These are phyloP conservation scores for Musa balbisiana DNA, from an alignment of 202 grass and related monocot species.

Conservation along the genomic window DNA sequence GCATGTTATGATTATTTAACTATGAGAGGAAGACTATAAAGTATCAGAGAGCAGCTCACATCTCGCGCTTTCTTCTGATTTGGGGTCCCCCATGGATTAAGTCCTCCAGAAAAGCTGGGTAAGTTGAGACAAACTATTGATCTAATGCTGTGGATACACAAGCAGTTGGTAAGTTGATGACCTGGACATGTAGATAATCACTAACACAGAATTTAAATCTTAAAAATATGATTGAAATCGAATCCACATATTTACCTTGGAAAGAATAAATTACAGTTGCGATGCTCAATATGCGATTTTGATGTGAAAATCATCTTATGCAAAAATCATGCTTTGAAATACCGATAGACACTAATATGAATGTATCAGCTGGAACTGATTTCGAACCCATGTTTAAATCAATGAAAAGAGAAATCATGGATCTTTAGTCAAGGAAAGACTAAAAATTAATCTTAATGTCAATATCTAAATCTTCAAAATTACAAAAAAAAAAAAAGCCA, in stretches of 20 bases:
- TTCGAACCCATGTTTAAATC: too few species aligned
- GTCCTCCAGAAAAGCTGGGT: constrained; percentile 94
- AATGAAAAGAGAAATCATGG: too few species aligned
- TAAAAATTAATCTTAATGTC: not conserved
- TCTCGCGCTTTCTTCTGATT: constrained; percentile 36
- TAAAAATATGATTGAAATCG: not conserved
- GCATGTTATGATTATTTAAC: not conserved
- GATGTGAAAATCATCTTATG: too few species aligned
- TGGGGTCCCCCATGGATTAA: constrained; percentile 88
- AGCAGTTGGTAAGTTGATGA: not conserved
- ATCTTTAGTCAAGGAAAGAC: not conserved
- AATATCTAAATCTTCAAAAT: not conserved
- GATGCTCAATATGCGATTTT: not conserved
- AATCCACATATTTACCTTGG: not conserved
- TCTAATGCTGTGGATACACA: constrained; percentile 48
- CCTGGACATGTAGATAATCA: not conserved
- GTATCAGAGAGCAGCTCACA: constrained; percentile 30
- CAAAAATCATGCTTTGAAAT: too few species aligned
- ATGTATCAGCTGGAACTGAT: too few species aligned
- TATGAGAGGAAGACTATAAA: not conserved
- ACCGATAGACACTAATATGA: too few species aligned
- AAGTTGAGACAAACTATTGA: constrained; percentile 88
- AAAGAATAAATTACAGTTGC: not conserved
- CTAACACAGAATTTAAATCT: not conserved
- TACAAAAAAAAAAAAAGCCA: too few species aligned